Percentiles rank a stretch among this genome's conserved stretches.
These are phyloP conservation scores for Anthracocystis panici-leucophaei DNA, from an alignment of 1,284 basidiomycete genomes.

Conservation along the genomic window DNA sequence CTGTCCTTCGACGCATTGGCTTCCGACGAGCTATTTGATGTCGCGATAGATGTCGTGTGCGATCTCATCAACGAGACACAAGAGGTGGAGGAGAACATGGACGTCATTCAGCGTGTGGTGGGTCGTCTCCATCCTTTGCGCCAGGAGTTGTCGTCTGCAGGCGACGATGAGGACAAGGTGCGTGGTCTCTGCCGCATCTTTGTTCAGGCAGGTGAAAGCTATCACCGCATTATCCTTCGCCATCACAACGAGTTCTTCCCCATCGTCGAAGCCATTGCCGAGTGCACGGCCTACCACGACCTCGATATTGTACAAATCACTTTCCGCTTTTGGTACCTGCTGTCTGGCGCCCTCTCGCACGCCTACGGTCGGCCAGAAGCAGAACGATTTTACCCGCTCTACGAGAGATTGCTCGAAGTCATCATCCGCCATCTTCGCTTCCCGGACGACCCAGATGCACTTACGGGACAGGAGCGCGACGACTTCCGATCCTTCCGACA, in stretches of 20 bases:
- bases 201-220: conserved; percentile 95
- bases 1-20: conserved; percentile 71
- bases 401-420: conserved; percentile 83
- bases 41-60: conserved; percentile 90
- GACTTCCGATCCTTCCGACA: conserved; percentile 95
- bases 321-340: conserved; percentile 95
- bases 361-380: conserved; percentile 71
- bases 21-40: conserved; percentile 85
- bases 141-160: conserved; percentile 50
- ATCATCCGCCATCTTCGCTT: conserved; percentile 94
- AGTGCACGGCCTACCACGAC: conserved; percentile 91
- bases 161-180: conserved; percentile 84
- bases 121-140: conserved; percentile 71
- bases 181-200: conserved; percentile 91
- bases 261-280: conserved; percentile 92
- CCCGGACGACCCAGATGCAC: conserved; percentile 77
- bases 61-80: conserved; percentile 98
- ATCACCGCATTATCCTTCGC: conserved; percentile 86
- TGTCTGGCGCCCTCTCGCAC: conserved; percentile 70
- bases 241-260: conserved; percentile 92
- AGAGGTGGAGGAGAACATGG: conserved; percentile 93
- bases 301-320: conserved; percentile 98
- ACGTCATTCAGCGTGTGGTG: conserved; percentile 86
- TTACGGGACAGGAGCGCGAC: conserved; percentile 88
- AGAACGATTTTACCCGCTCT: conserved; percentile 80